Percentiles rank a stretch among this genome's conserved stretches.
Conservation (phyloP, 2,329 filamentous ascomycete species). For the Capronia americana region DNA sequence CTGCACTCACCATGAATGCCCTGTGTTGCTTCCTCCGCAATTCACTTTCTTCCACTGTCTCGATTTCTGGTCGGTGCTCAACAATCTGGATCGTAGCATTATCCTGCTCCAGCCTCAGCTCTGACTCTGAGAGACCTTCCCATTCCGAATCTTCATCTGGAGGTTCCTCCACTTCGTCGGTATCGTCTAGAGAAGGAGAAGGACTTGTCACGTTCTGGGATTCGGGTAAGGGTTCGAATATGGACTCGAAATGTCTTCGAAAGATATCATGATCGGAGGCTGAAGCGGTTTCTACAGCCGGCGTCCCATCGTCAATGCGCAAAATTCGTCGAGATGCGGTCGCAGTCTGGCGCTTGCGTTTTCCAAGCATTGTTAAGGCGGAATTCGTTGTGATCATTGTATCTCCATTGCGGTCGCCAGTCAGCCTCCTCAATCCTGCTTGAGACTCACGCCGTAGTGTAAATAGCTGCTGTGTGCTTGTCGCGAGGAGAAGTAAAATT, state of each 20-base stretch:
- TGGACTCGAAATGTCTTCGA: slow-evolving; percentile 82
- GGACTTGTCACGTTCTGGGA: slow-evolving; percentile 24
- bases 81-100: slow-evolving; percentile 53
- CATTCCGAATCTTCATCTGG: slow-evolving; percentile 57
- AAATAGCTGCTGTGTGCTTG: background rate
- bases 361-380: slow-evolving; percentile 49
- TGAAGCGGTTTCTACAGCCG: slow-evolving; percentile 37
- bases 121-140: slow-evolving; percentile 65
- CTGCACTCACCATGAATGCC: slow-evolving; percentile 72
- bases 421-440: no score
- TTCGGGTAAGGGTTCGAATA: slow-evolving; percentile 74
- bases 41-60: slow-evolving; percentile 47
- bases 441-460: background rate
- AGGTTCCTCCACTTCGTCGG: slow-evolving; percentile 42
- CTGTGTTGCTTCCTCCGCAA: slow-evolving; percentile 75
- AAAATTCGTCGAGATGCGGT: slow-evolving; percentile 33
- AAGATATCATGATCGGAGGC: slow-evolving; percentile 76
- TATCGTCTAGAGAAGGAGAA: slow-evolving; percentile 32
- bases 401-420: background rate
- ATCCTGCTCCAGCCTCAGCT: slow-evolving; percentile 45
- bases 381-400: background rate
- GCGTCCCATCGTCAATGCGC: slow-evolving; percentile 36
- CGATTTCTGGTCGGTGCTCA: slow-evolving; percentile 56
- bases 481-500: background rate
- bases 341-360: slow-evolving; percentile 55